Evolutionary conservation across 2,329 filamentous ascomycete genomes (phyloP), one percentile per base, ranked within the genome.

Genomic region (Rhynchosporium secalis): DNA sequence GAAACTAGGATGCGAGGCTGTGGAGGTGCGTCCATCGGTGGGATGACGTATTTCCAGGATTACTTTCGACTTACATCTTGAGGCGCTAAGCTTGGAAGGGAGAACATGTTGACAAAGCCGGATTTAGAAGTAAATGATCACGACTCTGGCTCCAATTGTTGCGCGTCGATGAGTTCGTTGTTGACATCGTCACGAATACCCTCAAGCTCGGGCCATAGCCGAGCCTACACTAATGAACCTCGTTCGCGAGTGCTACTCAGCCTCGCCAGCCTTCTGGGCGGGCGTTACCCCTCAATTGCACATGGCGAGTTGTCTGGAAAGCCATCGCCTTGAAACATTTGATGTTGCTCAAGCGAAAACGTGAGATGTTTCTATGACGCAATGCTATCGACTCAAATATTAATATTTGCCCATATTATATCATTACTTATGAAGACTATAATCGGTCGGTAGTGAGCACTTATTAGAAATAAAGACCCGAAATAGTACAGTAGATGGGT

Each of bases 31-130:
- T 46, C 20, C 43, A 20, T 4, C 33, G 33, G 1, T 36, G 15
- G 7, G n/a, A 6, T 46, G 9, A n/a, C 7, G 10, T 46, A 5
- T 3, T 2, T 28, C 10, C 12, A 41, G 36, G n/a, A 28, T 15
- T 8, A 3, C 13, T 12, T 20, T 36, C 31, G 60, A 74, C 83
- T 74, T 80, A 91, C 89, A 72, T 91, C 87, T 76, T 86, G 86
- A 56, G 88, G 89, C 20, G 85, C 83, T 63, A 91, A 81, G 65
- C 86, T 84, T 52, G 87, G 87, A 15, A 91, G 81, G 55, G 86
- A 79, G 51, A 82, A 83, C 68, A 89, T 82, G 9, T 49, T 64
- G 64, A 31, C 33, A 31, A 26, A 33, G 13, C 26, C 31, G 20
- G 3, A n/a, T 1, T 7, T 57, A 3, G 7, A 26, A 31, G 31